Evolutionary conservation across 2,329 filamentous ascomycete genomes (phyloP), one percentile per base, ranked within the genome.

Genomic region (Grosmannia huntii): DNA sequence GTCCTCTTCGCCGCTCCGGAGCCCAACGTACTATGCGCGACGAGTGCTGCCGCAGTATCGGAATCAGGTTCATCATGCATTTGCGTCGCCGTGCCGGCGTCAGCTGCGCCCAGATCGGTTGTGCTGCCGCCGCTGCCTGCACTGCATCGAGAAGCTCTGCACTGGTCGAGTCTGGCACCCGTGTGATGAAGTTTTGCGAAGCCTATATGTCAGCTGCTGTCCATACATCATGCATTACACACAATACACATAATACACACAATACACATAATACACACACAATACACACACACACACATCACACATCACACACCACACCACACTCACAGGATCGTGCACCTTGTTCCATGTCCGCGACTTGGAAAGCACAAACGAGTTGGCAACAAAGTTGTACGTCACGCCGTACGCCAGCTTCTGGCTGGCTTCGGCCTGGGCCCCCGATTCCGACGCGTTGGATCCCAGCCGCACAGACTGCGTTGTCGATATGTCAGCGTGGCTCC

Each of bases 31-130:
- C 89, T 63, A 94, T 74, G 23, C 88, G 79, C 70, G 92, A 88
- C 87, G 87, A 90, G 74, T 94, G 86, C 74, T 91, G 85, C 56
- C 87, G 78, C 68, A 94, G 89, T 67, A 92, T 75, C 41, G 80
- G 78, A 36, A 89, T 86, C 67, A 90, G 90, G 71, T 86, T 87
- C 78, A 92, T 91, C 86, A 92, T 90, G 73, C 91, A 86, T 74
- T 88, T 84, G 76, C 92, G 88, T 62, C 87, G 78, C 61, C 80
- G 75, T 63, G 92, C 77, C 63, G 91, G 75, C 68, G 82, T 87
- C 31, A 82, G 90, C 62, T 79, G 76, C 65, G 76, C 82, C 88
- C 88, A 92, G 56, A 76, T 75, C 64, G 83, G 81, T 70, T 89
- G 91, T 1, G 88, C 88, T 72, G 82, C 84, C 72, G 86, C 75